These are phyloP conservation scores for Metschnikowia chrysomelidarum DNA, from an alignment of 805 yeast species.

Conservation along the genomic window DNA sequence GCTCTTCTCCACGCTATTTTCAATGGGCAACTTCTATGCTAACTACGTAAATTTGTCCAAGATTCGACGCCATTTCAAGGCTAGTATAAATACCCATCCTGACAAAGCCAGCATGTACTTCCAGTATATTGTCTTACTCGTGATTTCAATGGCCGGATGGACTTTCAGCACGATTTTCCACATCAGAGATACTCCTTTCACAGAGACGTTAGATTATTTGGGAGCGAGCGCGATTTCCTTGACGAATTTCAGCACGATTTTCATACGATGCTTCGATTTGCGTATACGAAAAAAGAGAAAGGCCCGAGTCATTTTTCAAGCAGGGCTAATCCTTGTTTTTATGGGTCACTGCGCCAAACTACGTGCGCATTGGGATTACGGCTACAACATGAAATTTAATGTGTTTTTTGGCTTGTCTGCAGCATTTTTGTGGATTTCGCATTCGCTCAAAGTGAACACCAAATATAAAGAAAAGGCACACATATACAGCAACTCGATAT, in stretches of 20 bases:
- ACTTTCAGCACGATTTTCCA: slow-evolving; percentile 37
- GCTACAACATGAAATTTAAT: slow-evolving; percentile 35
- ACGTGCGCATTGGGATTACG: slow-evolving; percentile 36
- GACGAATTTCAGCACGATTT: slow-evolving; percentile 35
- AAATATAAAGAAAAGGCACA: slow-evolving; percentile 17
- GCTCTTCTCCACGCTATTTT: slow-evolving; percentile 33
- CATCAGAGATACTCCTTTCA: slow-evolving; percentile 33
- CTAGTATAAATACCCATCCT: slow-evolving; percentile 16
- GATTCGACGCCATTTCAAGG: slow-evolving; percentile 26
- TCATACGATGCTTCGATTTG: slow-evolving; percentile 31
- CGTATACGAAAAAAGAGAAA: slow-evolving; percentile 14
- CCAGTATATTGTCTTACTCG: slow-evolving; percentile 31
- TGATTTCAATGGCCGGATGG: slow-evolving; percentile 38
- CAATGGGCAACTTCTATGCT: slow-evolving; percentile 35
- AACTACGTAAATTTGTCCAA: slow-evolving; percentile 30
- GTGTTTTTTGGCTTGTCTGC: slow-evolving; percentile 30
- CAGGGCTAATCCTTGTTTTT: slow-evolving; percentile 19
- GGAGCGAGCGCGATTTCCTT: slow-evolving; percentile 41
- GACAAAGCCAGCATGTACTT: slow-evolving; percentile 24
- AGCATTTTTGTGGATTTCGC: slow-evolving; percentile 34
- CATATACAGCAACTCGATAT: slow-evolving; percentile 35
- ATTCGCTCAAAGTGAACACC: slow-evolving; percentile 23
- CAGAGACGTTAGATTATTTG: slow-evolving; percentile 42
- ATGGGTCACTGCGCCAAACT: slow-evolving; percentile 30
- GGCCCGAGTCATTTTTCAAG: slow-evolving; percentile 20